phyloP scores from a whole-genome alignment of 169 alveolate species.

The Plasmodium fragile region DNA sequence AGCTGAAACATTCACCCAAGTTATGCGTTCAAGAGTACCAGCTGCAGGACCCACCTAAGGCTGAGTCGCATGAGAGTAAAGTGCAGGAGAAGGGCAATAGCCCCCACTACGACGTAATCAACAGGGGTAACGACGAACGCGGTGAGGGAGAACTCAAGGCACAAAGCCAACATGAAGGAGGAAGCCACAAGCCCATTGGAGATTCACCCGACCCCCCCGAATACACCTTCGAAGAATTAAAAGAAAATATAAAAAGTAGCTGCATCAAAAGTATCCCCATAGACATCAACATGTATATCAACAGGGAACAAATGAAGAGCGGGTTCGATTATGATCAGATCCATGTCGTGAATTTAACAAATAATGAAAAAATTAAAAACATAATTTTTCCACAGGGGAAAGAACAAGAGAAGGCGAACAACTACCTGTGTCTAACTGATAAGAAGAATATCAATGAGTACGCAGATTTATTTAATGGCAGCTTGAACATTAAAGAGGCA shows the following conservation, averaged over 20 bases:
- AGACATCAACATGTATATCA: conserved; percentile 72
- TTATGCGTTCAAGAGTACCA: not conserved
- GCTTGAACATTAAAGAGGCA: conserved; percentile 17
- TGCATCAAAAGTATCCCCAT: conserved; percentile 53
- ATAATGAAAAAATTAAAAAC: conserved; percentile 45
- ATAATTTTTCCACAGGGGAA: conserved; percentile 36
- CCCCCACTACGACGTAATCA: not conserved
- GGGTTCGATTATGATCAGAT: conserved; percentile 68
- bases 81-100: not conserved
- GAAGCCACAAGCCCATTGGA: not conserved
- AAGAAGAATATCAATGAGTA: conserved; percentile 38
- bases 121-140: not conserved
- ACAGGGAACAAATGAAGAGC: conserved; percentile 55
- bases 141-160: not conserved
- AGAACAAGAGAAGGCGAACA: conserved; percentile 18
- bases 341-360: conserved; percentile 51
- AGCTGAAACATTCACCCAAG: not conserved
- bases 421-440: conserved; percentile 51
- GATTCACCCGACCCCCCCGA: not conserved
- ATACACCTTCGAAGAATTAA: conserved; percentile 25
- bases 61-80: not conserved
- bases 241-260: conserved; percentile 45
- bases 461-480: conserved; percentile 22
- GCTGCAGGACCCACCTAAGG: not conserved
- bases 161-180: not conserved